Percentiles rank a stretch among this genome's conserved stretches.
Conservation (phyloP, 1,284 basidiomycete species). For the Omphalotus olearius region DNA sequence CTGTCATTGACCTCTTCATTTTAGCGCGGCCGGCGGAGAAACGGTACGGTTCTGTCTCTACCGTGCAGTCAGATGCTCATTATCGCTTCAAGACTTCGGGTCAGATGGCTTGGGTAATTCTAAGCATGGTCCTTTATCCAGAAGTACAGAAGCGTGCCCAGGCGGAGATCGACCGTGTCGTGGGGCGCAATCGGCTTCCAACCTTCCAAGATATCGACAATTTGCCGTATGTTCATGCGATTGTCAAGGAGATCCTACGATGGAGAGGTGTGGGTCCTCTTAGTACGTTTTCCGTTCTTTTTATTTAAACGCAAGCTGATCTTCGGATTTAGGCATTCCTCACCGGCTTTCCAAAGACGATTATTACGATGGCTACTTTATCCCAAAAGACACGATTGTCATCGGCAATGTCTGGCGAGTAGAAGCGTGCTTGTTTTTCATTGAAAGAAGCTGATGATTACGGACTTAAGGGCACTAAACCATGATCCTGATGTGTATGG, state of each 20-base stretch:
- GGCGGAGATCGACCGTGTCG: conserved; percentile 13
- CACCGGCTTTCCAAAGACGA: conserved; percentile 8
- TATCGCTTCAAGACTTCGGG: conserved; percentile 9
- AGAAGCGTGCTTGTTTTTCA: not conserved
- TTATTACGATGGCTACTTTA: conserved; percentile 11
- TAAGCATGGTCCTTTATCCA: conserved; percentile 12
- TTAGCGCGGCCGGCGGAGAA: conserved; percentile 13
- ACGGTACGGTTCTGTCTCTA: conserved; percentile 3
- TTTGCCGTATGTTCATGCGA: conserved; percentile 14
- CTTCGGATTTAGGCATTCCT: not conserved
- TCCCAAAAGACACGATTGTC: conserved; percentile 13
- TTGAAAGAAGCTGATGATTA: not conserved
- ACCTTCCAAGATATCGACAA: conserved; percentile 9
- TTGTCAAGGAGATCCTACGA: conserved; percentile 12
- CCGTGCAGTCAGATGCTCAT: not conserved
- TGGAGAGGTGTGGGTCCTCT: not conserved
- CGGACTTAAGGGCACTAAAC: conserved; percentile 1
- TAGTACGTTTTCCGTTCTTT: not conserved
- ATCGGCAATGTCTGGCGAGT: conserved; percentile 12
- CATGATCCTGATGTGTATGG: conserved; percentile 18
- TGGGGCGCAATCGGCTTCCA: conserved; percentile 12
- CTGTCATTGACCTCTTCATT: not conserved
- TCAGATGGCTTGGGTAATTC: conserved; percentile 12
- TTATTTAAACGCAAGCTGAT: not conserved
- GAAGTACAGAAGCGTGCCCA: conserved; percentile 12